phyloP scores from a whole-genome alignment of 2,329 filamentous ascomycete species.

The Sarocladium oryzae region DNA sequence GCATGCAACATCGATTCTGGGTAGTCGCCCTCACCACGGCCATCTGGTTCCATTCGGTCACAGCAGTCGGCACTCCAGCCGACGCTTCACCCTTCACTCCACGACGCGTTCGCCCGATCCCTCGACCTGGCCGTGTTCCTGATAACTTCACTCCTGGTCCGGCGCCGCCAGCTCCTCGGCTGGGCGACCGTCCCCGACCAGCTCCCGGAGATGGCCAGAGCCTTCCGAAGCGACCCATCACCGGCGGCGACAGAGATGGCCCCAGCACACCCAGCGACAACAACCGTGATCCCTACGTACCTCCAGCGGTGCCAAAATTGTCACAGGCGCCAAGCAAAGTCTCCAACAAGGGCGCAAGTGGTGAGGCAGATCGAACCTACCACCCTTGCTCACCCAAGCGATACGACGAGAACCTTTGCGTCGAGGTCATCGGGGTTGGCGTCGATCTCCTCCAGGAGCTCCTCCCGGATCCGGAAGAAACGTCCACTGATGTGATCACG shows the following conservation, averaged over 20 bases:
- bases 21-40: background rate
- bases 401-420: background rate
- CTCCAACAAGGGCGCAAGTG: background rate
- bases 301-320: background rate
- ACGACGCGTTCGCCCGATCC: background rate
- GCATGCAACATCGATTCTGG: background rate
- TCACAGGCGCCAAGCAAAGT: background rate
- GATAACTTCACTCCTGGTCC: background rate
- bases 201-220: background rate
- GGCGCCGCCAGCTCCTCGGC: background rate
- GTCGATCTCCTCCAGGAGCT: background rate
- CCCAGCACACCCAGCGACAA: background rate
- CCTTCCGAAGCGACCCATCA: background rate
- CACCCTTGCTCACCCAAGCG: slow-evolving; percentile 1
- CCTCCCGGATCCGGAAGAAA: background rate
- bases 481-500: background rate
- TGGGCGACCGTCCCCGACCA: background rate
- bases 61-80: background rate
- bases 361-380: background rate
- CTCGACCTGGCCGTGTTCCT: background rate
- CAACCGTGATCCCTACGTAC: background rate
- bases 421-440: background rate
- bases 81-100: background rate
- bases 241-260: background rate
- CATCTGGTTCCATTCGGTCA: background rate